Evolutionary conservation across 306 rosid species (phyloP).

Genomic region (Malus sieversii): DNA sequence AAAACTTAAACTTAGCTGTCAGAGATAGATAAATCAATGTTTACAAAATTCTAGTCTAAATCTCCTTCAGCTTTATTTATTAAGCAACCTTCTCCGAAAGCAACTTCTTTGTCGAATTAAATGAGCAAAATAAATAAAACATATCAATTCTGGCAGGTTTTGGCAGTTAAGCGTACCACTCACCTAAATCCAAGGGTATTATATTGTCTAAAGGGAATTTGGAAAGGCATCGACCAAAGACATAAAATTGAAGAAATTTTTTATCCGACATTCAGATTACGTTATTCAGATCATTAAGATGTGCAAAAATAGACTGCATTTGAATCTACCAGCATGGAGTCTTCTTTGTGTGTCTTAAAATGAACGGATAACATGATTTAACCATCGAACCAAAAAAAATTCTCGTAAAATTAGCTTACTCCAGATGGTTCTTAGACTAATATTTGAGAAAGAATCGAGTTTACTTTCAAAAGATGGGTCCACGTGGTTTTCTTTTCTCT

Average conservation of each 20-base stretch:
- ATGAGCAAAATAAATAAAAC: background rate
- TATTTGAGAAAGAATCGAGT: background rate
- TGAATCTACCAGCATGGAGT: too few species aligned
- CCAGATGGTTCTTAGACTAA: background rate
- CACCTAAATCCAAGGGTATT: background rate
- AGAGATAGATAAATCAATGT: background rate
- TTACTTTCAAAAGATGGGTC: constrained; percentile 1
- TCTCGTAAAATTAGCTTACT: background rate
- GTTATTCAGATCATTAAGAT: too few species aligned
- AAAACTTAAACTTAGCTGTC: background rate
- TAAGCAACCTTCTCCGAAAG: background rate
- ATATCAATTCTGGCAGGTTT: background rate
- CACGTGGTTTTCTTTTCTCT: background rate
- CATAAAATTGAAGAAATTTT: too few species aligned
- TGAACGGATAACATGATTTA: too few species aligned
- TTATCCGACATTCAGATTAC: too few species aligned
- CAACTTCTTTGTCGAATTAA: background rate
- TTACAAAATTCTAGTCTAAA: background rate
- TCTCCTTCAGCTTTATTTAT: background rate
- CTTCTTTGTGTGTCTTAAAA: too few species aligned
- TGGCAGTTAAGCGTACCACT: background rate
- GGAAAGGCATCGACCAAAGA: background rate
- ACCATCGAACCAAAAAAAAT: too few species aligned
- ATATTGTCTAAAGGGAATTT: background rate
- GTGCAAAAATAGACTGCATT: too few species aligned